A percentile compares a stretch with the other conserved stretches of the same genome.
These are phyloP conservation scores for Delonix regia DNA, from an alignment of 306 rosid species.

Conservation along the genomic window DNA sequence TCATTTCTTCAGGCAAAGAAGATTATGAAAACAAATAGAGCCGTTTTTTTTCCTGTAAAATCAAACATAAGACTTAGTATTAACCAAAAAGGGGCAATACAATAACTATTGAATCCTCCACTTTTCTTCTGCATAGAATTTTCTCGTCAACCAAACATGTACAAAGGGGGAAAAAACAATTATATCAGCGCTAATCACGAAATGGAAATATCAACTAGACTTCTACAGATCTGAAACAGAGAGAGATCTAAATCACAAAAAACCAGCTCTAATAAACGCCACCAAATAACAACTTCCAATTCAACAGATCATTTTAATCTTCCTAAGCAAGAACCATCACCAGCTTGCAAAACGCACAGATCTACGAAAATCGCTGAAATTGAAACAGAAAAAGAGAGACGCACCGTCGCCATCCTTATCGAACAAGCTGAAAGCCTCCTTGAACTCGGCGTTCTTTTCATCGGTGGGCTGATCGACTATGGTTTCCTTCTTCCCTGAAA, in stretches of 20 bases:
- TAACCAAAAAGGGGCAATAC: not conserved
- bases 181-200: not conserved
- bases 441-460: slow-evolving; percentile 86
- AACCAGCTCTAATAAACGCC: not conserved
- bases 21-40: not conserved
- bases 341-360: not conserved
- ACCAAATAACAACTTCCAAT: not conserved
- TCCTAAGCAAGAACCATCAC: not conserved
- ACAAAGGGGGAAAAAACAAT: not conserved
- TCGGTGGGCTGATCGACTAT: slow-evolving; percentile 88
- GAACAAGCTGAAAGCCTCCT: slow-evolving; percentile 83
- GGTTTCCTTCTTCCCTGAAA: slow-evolving; percentile 3
- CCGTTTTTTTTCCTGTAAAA: not conserved
- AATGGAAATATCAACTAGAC: not conserved
- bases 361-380: not conserved
- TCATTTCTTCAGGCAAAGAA: not conserved
- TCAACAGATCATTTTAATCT: not conserved
- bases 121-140: not conserved
- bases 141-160: not conserved
- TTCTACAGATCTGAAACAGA: not conserved
- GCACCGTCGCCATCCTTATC: slow-evolving; percentile 87
- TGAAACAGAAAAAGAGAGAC: slow-evolving; percentile 6
- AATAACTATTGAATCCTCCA: not conserved
- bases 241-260: not conserved
- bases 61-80: not conserved